Conservation (phyloP, 306 rosid genomes). For the Biancaea sappan region DNA sequence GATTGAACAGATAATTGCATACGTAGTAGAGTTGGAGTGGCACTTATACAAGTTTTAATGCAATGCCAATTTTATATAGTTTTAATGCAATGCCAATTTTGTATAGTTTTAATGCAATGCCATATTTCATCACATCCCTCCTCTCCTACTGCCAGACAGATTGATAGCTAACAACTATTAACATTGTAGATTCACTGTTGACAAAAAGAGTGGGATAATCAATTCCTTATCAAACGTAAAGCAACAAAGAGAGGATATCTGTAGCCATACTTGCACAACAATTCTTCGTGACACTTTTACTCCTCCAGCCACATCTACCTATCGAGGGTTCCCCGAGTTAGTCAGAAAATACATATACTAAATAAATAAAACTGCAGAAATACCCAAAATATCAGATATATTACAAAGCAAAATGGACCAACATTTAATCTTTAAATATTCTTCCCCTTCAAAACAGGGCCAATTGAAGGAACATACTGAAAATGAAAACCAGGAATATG, state of each 20-base stretch:
- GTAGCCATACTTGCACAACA: constrained; percentile 31
- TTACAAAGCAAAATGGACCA: not conserved
- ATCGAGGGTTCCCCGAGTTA: constrained; percentile 19
- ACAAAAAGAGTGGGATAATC: not conserved
- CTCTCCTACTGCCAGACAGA: not conserved
- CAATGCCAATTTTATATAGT: not conserved
- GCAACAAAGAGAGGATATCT: not conserved
- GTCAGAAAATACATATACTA: not conserved
- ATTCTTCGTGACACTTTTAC: constrained; percentile 5
- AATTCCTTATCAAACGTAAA: not conserved
- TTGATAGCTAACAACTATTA: not conserved
- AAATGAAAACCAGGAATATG: not conserved
- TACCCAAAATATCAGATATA: not conserved
- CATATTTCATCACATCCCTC: not conserved
- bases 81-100: not conserved
- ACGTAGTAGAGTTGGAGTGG: too few relatives aligned
- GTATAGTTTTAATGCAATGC: too few relatives aligned
- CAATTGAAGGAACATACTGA: not conserved
- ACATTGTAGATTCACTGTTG: not conserved
- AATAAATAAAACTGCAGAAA: not conserved
- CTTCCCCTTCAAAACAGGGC: not conserved
- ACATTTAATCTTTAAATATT: not conserved
- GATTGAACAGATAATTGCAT: too few relatives aligned
- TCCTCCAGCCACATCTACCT: constrained; percentile 54
- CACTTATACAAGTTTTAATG: not conserved